Conservation (phyloP, 2,329 filamentous ascomycete species). For the Penicillium sp. region DNA sequence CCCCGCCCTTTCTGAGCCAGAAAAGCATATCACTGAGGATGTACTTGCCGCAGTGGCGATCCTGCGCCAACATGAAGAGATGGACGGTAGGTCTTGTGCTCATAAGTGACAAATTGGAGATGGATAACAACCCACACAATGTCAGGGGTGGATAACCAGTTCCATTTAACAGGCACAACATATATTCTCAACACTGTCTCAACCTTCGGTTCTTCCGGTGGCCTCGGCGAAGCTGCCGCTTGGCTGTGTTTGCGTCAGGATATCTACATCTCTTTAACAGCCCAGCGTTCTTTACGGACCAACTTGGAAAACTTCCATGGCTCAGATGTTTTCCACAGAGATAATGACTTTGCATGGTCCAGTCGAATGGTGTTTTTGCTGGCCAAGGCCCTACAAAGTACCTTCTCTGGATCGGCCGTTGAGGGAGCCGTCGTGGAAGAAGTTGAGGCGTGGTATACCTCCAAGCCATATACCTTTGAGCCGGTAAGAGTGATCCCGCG, state of each 20-base stretch:
- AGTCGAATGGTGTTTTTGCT: constrained; percentile 39
- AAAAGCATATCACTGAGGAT: constrained; percentile 26
- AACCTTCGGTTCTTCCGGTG: constrained; percentile 39
- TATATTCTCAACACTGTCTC: constrained; percentile 39
- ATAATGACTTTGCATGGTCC: constrained; percentile 39
- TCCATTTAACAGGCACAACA: constrained; percentile 37
- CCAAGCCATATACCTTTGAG: constrained; percentile 26
- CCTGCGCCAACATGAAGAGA: constrained; percentile 38
- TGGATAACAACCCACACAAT: background rate
- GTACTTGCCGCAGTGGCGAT: constrained; percentile 35
- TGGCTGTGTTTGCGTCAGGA: constrained; percentile 43
- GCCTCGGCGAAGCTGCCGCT: constrained; percentile 39
- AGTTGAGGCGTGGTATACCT: constrained; percentile 23
- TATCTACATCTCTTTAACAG: constrained; percentile 38
- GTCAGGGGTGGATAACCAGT: constrained; percentile 32
- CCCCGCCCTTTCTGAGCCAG: constrained; percentile 30
- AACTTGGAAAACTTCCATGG: constrained; percentile 35
- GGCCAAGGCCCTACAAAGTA: constrained; percentile 29
- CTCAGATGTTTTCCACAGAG: constrained; percentile 32
- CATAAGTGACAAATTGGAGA: background rate
- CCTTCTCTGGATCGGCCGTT: constrained; percentile 12
- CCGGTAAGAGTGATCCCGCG: constrained; percentile 27
- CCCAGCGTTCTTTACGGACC: constrained; percentile 35
- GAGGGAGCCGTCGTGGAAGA: constrained; percentile 9
- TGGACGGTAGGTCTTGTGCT: constrained; percentile 23